These are phyloP conservation scores for Dentipellis sp. DNA, from an alignment of 768 basidiomycete genomes.

Conservation along the genomic window DNA sequence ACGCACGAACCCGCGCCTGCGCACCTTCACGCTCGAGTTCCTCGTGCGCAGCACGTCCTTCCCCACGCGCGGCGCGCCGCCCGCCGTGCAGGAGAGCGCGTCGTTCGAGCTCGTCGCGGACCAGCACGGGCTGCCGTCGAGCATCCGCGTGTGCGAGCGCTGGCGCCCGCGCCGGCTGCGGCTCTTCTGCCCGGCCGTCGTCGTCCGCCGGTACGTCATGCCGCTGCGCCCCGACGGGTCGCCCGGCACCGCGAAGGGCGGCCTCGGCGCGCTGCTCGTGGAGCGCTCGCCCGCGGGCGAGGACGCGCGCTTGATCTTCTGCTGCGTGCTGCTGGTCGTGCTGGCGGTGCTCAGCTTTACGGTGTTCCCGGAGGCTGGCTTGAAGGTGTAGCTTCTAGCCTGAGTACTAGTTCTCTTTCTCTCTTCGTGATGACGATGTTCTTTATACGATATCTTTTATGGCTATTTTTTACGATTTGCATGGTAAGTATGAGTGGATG, in stretches of 20 bases:
- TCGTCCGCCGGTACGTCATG: neutral
- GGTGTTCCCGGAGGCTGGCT: neutral
- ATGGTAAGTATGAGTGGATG: neutral
- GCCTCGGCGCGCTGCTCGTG: conserved; percentile 5
- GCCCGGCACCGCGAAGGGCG: conserved; percentile 4
- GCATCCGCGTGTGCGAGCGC: conserved; percentile 9
- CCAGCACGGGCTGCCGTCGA: conserved; percentile 10
- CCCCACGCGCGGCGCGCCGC: conserved; percentile 17
- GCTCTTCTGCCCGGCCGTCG: neutral
- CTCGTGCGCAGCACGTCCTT: conserved; percentile 38
- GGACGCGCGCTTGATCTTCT: conserved; percentile 8
- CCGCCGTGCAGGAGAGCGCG: neutral
- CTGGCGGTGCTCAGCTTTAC: conserved; percentile 9
- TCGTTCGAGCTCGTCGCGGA: conserved; percentile 10
- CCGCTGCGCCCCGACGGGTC: conserved; percentile 9
- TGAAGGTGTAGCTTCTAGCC: neutral
- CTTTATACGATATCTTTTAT: neutral
- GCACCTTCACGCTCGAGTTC: conserved; percentile 55
- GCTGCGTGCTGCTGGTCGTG: conserved; percentile 2
- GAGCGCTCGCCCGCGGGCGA: conserved; percentile 13
- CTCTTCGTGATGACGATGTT: too few species aligned
- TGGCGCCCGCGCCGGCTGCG: neutral
- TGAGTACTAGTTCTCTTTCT: too few species aligned
- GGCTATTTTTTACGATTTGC: neutral
- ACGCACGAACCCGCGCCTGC: conserved; percentile 56